Evolutionary conservation across 176 grass and related monocot species (phyloP), one percentile per base, ranked within the genome.

Genomic region (Cymbopogon citratus): DNA sequence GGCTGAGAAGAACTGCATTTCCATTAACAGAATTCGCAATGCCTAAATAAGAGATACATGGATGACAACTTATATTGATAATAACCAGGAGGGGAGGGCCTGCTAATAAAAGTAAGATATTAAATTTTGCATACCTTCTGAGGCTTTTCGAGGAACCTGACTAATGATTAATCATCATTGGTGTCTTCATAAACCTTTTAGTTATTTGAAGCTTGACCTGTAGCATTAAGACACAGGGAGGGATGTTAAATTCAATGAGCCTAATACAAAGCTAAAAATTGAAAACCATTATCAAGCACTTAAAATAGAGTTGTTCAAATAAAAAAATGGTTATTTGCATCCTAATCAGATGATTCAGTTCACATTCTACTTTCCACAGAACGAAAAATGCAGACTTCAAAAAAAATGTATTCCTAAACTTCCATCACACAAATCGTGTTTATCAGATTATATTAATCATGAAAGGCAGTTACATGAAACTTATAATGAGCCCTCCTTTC

Each of bases 1-100:
- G 60, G 74, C 92, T 93, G 83, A 98, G 95, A 77, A 95, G 76
- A 76, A 98, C 24, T 73, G 90, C 90, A 85, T 89, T 95, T 61
- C 87, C 85, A 85, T 98, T 92, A 79, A 94, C 86, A 83, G 86
- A 95, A 81, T 88, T 73, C 80, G 92, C 90, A 76, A 95, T 66
- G 70, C 72, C 95, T 98, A 84, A 45, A 91, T 39, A 78, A 64
- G 64, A 43, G 74, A 85, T 18, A 71, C 33, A 73, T 15, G 14
- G 63, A 62, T 62, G 69, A 73, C 18, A 66, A 72, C 48, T 15
- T 60, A 48, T 24, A 72, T 67, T 12, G 41, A 71, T 21, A 78
- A 85, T 21, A 78, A 85, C 45, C 29, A 78, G n/a, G 23, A 49
- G 56, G 56, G 56, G n/a, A 59, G 2, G 15, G 8, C 57, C 9